Evolutionary conservation across 2,329 filamentous ascomycete genomes (phyloP).

Genomic region (Sordariomycetes sp.): DNA sequence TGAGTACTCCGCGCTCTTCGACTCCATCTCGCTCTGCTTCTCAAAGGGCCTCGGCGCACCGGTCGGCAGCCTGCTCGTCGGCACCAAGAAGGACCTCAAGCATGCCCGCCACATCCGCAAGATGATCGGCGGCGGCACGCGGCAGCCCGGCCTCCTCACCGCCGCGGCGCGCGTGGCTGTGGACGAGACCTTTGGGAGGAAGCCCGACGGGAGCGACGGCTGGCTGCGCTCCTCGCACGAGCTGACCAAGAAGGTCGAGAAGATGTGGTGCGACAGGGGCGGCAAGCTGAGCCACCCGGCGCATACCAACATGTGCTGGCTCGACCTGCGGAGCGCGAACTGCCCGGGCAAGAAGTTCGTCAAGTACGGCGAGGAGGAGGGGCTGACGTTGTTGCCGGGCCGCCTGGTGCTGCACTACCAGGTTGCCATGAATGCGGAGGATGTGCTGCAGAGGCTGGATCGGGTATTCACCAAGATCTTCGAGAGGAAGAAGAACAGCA

Average conservation of each 20-base stretch:
- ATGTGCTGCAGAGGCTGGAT: conserved; percentile 48
- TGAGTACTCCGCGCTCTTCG: conserved; percentile 60
- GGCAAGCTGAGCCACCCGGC: conserved; percentile 60
- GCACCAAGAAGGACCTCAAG: conserved; percentile 24
- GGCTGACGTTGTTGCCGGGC: conserved; percentile 28
- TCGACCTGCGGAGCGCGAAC: conserved; percentile 58
- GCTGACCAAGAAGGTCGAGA: conserved; percentile 55
- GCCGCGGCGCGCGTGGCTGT: conserved; percentile 64
- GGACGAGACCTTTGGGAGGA: conserved; percentile 31
- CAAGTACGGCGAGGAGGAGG: conserved; percentile 28
- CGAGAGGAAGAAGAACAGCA: too few species aligned
- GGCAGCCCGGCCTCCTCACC: conserved; percentile 65
- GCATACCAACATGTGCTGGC: conserved; percentile 90
- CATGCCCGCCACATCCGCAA: conserved; percentile 47
- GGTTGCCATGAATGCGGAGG: conserved; percentile 50
- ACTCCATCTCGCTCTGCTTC: conserved; percentile 71
- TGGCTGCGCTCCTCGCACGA: conserved; percentile 51
- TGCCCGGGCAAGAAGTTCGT: conserved; percentile 27
- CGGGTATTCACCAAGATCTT: conserved; percentile 38
- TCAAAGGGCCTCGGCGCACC: conserved; percentile 78
- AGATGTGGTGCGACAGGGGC: conserved; percentile 61
- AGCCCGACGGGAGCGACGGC: conserved; percentile 35
- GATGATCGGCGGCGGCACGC: conserved; percentile 63
- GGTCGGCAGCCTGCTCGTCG: conserved; percentile 67
- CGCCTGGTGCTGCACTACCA: conserved; percentile 45